Base-by-base conservation (phyloP, 768 basidiomycete genomes). In the Termitomyces eurrhizus region DNA sequence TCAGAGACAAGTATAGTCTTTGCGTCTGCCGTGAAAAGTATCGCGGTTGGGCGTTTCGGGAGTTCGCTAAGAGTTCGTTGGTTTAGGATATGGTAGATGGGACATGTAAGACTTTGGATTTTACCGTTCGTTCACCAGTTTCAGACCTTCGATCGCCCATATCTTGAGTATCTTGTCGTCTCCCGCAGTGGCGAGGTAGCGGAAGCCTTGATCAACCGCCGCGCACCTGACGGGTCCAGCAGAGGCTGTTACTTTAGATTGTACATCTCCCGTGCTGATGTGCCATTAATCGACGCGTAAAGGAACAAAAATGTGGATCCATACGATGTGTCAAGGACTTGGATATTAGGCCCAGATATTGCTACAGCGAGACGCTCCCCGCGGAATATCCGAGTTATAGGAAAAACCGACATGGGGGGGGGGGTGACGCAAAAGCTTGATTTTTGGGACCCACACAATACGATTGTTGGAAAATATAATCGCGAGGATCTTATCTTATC, bases 101-200 rank as follows among this genome's bases (percentile, higher is more conserved):
- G 29, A 29, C 29, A 29, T 4, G 29, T 35, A 35, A 8, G 35
- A 35, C 3, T 1, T 7, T 35, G 35, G 35, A 7, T 3, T 21
- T 41, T 59, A 90, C 92, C 93, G 79, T 61, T 83, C 77, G 68
- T 80, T 92, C 51, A 87, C 63, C 11, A 88, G 69, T 61, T 78
- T 75, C 63, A 90, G 70, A 0, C 75, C 73, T 2, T 82, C 82
- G 7, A 93, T 65, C 33, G 80, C 76, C 88, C 90, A 95, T 11
- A 96, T 78, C 64, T 83, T 88, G 66, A 98, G 75, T 56, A 73
- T 72, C 73, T 98, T 98, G 72, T 95, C 91, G 57, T 96, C 94
- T 8, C 83, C 86, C 0, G 79, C 74, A 2, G 88, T 89, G 5
- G 84, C 82, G 16, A 93, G 72, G 64, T 85, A 80, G 35, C 62